Base-by-base conservation (phyloP, 441 rosid species). In the Gossypium davidsonii region DNA sequence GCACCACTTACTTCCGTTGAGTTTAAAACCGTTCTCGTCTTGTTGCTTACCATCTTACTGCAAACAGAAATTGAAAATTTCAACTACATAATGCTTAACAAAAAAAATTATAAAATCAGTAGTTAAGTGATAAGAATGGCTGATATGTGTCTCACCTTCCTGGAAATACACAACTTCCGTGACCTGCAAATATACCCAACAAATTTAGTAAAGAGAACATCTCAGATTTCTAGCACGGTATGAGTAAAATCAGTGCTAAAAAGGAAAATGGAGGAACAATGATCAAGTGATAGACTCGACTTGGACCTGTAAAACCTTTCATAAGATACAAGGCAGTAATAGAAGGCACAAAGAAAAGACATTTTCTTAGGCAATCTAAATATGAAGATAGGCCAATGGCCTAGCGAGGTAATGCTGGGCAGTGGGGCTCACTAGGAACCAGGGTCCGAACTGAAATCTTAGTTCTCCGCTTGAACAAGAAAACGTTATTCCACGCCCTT, bases 151-250 rank as follows among this genome's bases (percentile, higher is more conserved):
- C 83, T 79, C 81, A 94, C 99, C 99, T 94, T 83, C 99, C 99
- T 9, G 93, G 96, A 85, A 92, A 94, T 78, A 87, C 79, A 88
- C 99, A 94, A 85, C 83, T 87, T 75, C 92, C 97, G 78, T 87
- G 98, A 85, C 98, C 99, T 94, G 91, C 82, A 89, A 76, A 77
- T 31, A 79, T 18, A 17, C 63, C 74, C 75, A 71, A 67, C 76
- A 58, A 64, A 34, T 28, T 25, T 67, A 25, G 14, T 49, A 67
- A 49, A 26, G 26, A 63, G 59, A 77, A 80, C 26, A 49, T 21
- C 67, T 76, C 52, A 82, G 67, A 62, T 66, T 55, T 2, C 10
- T n/a, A 34, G 21, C 17, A 26, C 3, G 14, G 48, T 69, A 26
- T 25, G 34, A 49, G 59, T 26, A 28, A 20, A 42, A 64, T 42